phyloP scores from a whole-genome alignment of 345 rosid species.

The Diplotaxis tenuifolia region DNA sequence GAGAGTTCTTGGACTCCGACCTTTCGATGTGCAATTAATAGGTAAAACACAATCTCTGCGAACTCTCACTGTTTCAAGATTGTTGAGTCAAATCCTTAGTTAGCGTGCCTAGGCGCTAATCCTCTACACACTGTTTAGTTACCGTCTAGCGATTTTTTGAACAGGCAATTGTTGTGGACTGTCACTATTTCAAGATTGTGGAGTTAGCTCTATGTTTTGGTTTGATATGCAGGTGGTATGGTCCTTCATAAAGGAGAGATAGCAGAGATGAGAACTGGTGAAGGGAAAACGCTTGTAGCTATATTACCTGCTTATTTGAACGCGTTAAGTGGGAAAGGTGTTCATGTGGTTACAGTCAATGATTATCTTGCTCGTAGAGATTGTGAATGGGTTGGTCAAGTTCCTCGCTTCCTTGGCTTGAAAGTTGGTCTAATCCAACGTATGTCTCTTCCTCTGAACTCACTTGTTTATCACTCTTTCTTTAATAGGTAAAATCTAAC shows the following conservation, averaged over 20 bases:
- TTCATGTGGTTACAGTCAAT: conserved; percentile 93
- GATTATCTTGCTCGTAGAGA: conserved; percentile 95
- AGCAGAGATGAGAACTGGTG: conserved; percentile 99
- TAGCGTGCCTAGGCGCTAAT: too few relatives aligned
- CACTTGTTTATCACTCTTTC: neutral
- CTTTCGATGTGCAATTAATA: conserved; percentile 88
- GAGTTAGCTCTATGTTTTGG: neutral
- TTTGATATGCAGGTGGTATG: conserved; percentile 68
- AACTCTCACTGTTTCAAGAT: neutral
- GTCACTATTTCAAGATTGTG: neutral
- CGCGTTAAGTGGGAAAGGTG: conserved; percentile 92
- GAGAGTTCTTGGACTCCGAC: conserved; percentile 87
- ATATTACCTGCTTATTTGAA: conserved; percentile 93
- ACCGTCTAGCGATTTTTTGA: too few relatives aligned
- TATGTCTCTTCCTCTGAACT: conserved; percentile 48
- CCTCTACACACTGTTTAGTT: too few relatives aligned
- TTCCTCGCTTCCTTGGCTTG: conserved; percentile 95
- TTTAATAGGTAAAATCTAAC: neutral
- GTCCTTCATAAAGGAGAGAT: conserved; percentile 98
- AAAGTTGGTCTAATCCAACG: conserved; percentile 99
- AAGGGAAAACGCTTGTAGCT: conserved; percentile 98
- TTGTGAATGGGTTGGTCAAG: conserved; percentile 99
- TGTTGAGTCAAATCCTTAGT: too few relatives aligned
- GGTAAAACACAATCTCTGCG: conserved; percentile 44
- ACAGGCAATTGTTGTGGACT: too few relatives aligned